Base-by-base conservation (phyloP, 768 basidiomycete genomes). In the Pisolithus orientalis region DNA sequence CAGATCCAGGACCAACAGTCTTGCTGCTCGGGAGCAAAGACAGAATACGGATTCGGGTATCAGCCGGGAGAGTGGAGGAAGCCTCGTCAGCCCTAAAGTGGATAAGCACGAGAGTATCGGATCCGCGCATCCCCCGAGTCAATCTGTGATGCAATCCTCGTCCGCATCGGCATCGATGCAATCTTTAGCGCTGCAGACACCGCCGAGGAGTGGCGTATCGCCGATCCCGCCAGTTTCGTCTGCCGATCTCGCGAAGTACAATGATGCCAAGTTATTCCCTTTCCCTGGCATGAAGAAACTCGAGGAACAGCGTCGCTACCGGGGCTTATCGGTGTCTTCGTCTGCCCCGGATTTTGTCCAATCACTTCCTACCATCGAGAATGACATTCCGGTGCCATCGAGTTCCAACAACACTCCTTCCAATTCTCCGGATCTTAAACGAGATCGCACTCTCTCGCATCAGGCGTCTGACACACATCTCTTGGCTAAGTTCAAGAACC, bases 281-380 rank as follows among this genome's bases (percentile, higher is more conserved):
- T 94, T 95, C 77, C 91, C 90, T 25, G 91, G 90, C 37, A 85
- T 93, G 67, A 79, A 84, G 61, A 79, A 80, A 59, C 73, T 93
- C 37, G 88, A 88, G 64, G 84, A 88, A 62, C 80, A 87, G 60
- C 77, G 83, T 58, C 79, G 82, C 32, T 75, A 76, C 50, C 78
- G 77, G 49, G 79, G 77, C 6, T 66, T 81, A 44, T 75, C 64
- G 47, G 70, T 66, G 65, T 77, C 76, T 3, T 70, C 74, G 7
- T 77, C 79, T 9, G 76, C 75, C 14, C 77, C 79, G 11, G 77
- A 80, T 45, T 70, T 78, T 39, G 65, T 72, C 44, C 64, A 74
- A 2, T 66, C 76, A 21, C 71, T 73, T 38, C 72, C 74, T 45
- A 72, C 71, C 32, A 70, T 73, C 51, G 79, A 83, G 50, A 67